These are phyloP conservation scores for Quambalaria eucalypti DNA, from an alignment of 1,284 basidiomycete species.

Conservation along the genomic window DNA sequence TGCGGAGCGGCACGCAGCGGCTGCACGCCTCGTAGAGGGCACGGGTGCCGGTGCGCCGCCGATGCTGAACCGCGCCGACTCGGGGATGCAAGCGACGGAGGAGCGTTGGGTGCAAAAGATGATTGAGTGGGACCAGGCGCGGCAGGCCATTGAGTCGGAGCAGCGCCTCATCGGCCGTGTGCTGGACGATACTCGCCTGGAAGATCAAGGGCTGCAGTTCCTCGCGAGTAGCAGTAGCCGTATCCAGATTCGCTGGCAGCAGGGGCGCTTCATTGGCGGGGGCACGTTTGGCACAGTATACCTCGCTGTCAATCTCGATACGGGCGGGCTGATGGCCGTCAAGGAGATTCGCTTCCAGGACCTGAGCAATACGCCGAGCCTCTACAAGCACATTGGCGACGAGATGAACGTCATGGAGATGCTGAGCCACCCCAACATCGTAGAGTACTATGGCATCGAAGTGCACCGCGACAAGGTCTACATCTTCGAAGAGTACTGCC, in stretches of 20 bases:
- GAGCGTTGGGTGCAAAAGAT: slow-evolving; percentile 31
- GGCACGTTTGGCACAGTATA: slow-evolving; percentile 82
- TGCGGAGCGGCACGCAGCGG: slow-evolving; percentile 50
- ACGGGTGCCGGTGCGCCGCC: slow-evolving; percentile 9
- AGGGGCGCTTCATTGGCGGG: slow-evolving; percentile 92
- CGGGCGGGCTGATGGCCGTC: slow-evolving; percentile 94
- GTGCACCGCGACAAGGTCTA: slow-evolving; percentile 98
- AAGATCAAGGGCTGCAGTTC: slow-evolving; percentile 42
- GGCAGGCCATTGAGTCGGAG: slow-evolving; percentile 33
- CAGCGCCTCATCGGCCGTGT: slow-evolving; percentile 42
- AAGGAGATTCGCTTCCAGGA: slow-evolving; percentile 99
- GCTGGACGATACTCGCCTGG: slow-evolving; percentile 41
- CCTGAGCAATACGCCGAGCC: slow-evolving; percentile 55
- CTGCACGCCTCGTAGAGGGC: slow-evolving; percentile 52
- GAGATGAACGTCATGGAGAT: slow-evolving; percentile 98
- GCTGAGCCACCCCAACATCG: slow-evolving; percentile 93
- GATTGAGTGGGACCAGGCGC: slow-evolving; percentile 33
- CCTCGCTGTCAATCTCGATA: slow-evolving; percentile 90
- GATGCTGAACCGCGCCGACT: slow-evolving; percentile 17
- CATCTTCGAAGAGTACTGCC: slow-evolving; percentile 98
- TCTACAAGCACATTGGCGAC: slow-evolving; percentile 82
- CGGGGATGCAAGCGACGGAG: slow-evolving; percentile 30
- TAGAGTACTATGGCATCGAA: slow-evolving; percentile 98
- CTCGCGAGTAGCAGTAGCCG: slow-evolving; percentile 64
- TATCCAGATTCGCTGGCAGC: slow-evolving; percentile 96